Evolutionary conservation across 768 basidiomycete species (phyloP), one percentile per base, ranked within the genome.

Genomic region (Paxillus involutus): DNA sequence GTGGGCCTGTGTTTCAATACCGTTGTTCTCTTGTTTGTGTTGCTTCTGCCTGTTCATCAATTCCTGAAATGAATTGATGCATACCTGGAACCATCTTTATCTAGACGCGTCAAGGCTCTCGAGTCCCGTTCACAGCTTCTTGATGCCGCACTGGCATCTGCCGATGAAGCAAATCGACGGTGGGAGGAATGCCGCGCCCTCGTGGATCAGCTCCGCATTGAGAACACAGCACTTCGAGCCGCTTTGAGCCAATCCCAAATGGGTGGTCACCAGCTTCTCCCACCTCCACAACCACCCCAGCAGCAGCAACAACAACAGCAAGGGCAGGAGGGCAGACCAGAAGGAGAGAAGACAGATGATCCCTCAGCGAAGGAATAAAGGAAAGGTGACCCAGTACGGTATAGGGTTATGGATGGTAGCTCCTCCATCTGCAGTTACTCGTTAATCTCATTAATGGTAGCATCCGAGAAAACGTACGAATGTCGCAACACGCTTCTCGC

Each of bases 101-200:
- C 12, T 61, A 94, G 91, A 63, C 91, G 92, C 60, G 90, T 94
- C 62, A 93, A 93, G 69, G 83, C 87, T 0, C 84, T 94, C 58
- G 91, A 94, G 65, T 86, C 88, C 42, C 86, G 91, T 24, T 92
- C 91, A 0, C 87, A 89, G 63, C 79, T 94, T 17, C 80, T 94
- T 49, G 91, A 94, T 63, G 86, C 91, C 14, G 91, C 91, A 1
- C 81, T 94, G 10, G 86, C 89, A 2, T 89, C 87, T 0, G 91
- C 90, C 4, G 91, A 94, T 66, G 91, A 92, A 66, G 91, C 91
- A 10, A 92, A 91, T 64, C 79, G 90, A 12, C 85, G 91, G 16
- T 92, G 90, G 89, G 91, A 93, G 62, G 91, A 94, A 59, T 93
- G 91, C 58, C 85, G 91, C n/a, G 83, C 85, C 2, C 79, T 94